Percentiles rank a stretch among this genome's conserved stretches.
phyloP scores from a whole-genome alignment of 2,329 filamentous ascomycete species.

The Blumeriella jaapii region DNA sequence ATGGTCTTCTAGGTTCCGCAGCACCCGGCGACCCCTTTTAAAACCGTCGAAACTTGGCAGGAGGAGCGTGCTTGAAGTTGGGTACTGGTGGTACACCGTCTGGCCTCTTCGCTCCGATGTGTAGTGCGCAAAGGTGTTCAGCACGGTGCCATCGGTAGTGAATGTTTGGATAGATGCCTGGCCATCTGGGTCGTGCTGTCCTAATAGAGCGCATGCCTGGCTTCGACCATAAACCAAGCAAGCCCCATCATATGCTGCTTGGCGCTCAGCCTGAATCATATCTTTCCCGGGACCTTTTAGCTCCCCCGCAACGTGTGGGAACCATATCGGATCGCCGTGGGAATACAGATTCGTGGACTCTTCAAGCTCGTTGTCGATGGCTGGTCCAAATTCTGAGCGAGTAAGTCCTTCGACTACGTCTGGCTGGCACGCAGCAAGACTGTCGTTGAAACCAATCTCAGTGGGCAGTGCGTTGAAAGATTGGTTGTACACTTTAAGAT shows the following conservation, averaged over 20 bases:
- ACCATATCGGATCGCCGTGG: background rate
- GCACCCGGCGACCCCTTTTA: slow-evolving; percentile 9
- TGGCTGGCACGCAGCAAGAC: slow-evolving; percentile 22
- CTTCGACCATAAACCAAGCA: slow-evolving; percentile 15
- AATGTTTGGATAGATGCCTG: slow-evolving; percentile 13
- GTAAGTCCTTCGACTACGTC: slow-evolving; percentile 24
- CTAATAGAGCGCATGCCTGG: slow-evolving; percentile 12
- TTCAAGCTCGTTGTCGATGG: slow-evolving; percentile 8
- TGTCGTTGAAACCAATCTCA: slow-evolving; percentile 23
- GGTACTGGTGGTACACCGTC: slow-evolving; percentile 13
- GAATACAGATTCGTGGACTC: slow-evolving; percentile 4
- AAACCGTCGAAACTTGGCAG: slow-evolving; percentile 13
- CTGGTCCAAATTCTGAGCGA: slow-evolving; percentile 11
- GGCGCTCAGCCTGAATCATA: slow-evolving; percentile 10
- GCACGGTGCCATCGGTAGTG: slow-evolving; percentile 12
- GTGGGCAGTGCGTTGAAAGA: slow-evolving; percentile 19
- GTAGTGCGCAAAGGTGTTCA: slow-evolving; percentile 14
- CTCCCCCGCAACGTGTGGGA: slow-evolving; percentile 16
- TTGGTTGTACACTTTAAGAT: slow-evolving; percentile 10
- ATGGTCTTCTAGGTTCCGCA: slow-evolving; percentile 15
- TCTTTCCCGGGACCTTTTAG: slow-evolving; percentile 7
- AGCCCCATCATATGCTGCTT: slow-evolving; percentile 15
- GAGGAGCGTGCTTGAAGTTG: slow-evolving; percentile 9
- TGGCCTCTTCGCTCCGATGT: slow-evolving; percentile 9
- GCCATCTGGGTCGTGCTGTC: slow-evolving; percentile 10